Evolutionary conservation across 305 asterid genomes (phyloP).

Genomic region (Fraxinus platypoda): DNA sequence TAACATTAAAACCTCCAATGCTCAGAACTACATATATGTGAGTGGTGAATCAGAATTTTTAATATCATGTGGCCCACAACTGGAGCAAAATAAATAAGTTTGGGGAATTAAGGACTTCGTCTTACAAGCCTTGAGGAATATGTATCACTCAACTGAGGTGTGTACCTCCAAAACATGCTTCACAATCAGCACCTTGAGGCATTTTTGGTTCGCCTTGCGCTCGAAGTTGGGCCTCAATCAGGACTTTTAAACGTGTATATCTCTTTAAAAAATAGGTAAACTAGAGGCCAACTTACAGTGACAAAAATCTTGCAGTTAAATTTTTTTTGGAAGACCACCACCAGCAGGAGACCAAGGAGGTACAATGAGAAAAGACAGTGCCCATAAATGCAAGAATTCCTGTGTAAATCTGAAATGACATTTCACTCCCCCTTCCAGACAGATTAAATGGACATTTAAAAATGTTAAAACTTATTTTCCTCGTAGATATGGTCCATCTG

Average conservation of each 20-base stretch:
- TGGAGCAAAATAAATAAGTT: neutral
- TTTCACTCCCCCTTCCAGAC: neutral
- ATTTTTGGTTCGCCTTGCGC: neutral
- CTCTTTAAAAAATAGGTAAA: neutral
- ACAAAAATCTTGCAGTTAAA: neutral
- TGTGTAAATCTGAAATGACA: neutral
- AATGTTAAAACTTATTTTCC: neutral
- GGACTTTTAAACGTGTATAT: neutral
- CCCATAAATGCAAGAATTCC: neutral
- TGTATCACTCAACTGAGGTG: neutral
- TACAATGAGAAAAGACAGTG: neutral
- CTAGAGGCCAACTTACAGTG: neutral
- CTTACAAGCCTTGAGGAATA: neutral
- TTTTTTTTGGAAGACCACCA: neutral
- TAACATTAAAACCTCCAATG: neutral
- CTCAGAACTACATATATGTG: neutral
- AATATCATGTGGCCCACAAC: neutral
- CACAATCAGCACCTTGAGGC: neutral
- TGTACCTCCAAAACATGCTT: neutral
- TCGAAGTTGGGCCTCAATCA: neutral
- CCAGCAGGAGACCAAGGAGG: neutral
- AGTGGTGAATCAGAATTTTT: neutral
- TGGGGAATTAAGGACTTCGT: no score
- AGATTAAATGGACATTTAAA: neutral
- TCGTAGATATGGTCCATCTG: neutral